These are phyloP conservation scores for Cinnamomum micranthum DNA, from an alignment of 164 flowering plant genomes.

Conservation along the genomic window DNA sequence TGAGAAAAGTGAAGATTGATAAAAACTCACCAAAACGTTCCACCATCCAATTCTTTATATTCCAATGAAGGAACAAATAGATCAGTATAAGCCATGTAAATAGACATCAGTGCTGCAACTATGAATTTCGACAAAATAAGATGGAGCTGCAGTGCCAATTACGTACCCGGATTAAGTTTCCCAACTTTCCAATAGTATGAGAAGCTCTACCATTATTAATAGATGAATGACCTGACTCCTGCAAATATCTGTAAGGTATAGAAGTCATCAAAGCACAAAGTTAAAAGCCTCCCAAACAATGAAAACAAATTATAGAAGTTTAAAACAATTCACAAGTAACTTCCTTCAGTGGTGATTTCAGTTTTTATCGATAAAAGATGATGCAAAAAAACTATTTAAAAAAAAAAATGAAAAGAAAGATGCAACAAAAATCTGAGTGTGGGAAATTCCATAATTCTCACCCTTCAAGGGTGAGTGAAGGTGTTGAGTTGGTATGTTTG, in stretches of 20 bases:
- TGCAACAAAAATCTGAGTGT: no score
- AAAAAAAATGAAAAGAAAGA: no score
- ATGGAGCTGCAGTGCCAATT: neutral
- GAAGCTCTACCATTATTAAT: conserved; percentile 58
- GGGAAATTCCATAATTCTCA: no score
- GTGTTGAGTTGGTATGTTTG: no score
- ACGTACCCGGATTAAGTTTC: conserved; percentile 69
- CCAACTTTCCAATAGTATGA: conserved; percentile 74
- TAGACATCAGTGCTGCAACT: neutral
- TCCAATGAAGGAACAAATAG: neutral
- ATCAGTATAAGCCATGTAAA: neutral
- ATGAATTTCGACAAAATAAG: neutral
- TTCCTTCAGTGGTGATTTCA: neutral
- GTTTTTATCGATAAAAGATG: no score
- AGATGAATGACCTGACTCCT: conserved; percentile 54
- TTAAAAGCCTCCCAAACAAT: neutral
- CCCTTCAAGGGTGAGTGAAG: no score
- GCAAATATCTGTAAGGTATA: conserved; percentile 53
- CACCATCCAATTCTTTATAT: neutral
- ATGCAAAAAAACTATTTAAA: no score
- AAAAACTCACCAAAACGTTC: neutral
- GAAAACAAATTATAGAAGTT: neutral
- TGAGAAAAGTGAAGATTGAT: neutral
- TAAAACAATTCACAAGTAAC: neutral
- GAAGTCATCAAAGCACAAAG: neutral